Conservation (phyloP, 441 rosid genomes). For the Lagerstroemia fauriei region DNA sequence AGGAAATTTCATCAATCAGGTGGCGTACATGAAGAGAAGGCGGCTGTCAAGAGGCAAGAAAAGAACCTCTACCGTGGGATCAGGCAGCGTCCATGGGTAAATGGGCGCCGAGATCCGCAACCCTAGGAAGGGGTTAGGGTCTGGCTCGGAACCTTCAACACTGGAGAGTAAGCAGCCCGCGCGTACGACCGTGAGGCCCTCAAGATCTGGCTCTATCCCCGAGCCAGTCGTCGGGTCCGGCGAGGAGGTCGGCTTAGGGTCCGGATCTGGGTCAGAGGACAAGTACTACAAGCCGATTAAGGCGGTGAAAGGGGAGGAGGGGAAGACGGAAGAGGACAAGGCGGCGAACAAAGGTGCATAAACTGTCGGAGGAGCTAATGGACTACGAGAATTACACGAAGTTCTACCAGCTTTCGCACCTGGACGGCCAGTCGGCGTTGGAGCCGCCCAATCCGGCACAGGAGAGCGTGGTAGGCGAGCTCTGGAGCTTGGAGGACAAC, state of each 20-base stretch:
- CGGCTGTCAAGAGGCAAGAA: conserved; percentile 56
- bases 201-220: conserved; percentile 37
- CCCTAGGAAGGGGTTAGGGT: conserved; percentile 83
- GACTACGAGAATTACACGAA: conserved; percentile 70
- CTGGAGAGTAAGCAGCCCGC: conserved; percentile 83
- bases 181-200: conserved; percentile 83
- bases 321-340: conserved; percentile 10
- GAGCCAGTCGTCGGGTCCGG: conserved; percentile 22
- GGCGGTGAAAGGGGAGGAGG: conserved; percentile 22
- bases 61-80: conserved; percentile 80
- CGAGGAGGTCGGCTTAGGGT: conserved; percentile 31
- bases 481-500: conserved; percentile 51
- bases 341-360: conserved; percentile 46
- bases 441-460: conserved; percentile 33
- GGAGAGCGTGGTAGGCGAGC: conserved; percentile 55
- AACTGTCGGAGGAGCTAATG: conserved; percentile 63
- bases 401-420: conserved; percentile 65
- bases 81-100: conserved; percentile 87
- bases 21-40: conserved; percentile 39
- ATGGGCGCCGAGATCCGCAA: conserved; percentile 92
- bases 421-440: conserved; percentile 53
- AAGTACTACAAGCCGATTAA: neutral
- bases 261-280: conserved; percentile 37
- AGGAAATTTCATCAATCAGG: conserved; percentile 39
- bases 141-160: conserved; percentile 86